Evolutionary conservation across 2,329 filamentous ascomycete species (phyloP).

Genomic region (Talaromyces sp.): DNA sequence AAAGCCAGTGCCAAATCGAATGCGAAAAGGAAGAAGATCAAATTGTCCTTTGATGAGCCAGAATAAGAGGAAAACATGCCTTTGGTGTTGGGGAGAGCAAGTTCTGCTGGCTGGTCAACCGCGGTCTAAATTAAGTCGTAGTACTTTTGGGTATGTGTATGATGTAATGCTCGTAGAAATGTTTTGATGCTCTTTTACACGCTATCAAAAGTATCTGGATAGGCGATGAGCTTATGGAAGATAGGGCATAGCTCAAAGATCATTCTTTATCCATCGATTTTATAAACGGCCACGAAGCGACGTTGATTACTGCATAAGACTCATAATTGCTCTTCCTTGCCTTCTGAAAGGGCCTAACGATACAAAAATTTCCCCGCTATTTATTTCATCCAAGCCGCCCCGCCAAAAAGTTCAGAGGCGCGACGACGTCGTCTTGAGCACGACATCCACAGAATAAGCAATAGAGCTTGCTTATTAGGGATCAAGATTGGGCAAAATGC

Average conservation of each 20-base stretch:
- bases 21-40: conserved; percentile 42
- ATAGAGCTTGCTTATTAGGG: background rate
- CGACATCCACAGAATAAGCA: background rate
- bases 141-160: conserved; percentile 3
- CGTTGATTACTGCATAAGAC: conserved; percentile 13
- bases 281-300: background rate
- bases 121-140: background rate
- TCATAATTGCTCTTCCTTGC: conserved; percentile 17
- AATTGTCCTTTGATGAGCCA: conserved; percentile 45
- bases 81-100: background rate
- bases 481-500: conserved; percentile 59
- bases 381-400: background rate
- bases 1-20: conserved; percentile 30
- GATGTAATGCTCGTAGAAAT: conserved; percentile 7
- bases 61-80: conserved; percentile 12
- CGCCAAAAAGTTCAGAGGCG: background rate
- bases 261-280: too few species aligned
- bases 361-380: conserved; percentile 15
- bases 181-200: background rate
- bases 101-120: background rate
- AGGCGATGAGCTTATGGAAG: background rate
- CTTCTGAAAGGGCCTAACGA: background rate
- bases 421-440: background rate
- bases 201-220: too few species aligned
- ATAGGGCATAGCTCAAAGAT: too few species aligned